Conservation (phyloP, 2,329 filamentous ascomycete genomes). For the Cercospora sp. region DNA sequence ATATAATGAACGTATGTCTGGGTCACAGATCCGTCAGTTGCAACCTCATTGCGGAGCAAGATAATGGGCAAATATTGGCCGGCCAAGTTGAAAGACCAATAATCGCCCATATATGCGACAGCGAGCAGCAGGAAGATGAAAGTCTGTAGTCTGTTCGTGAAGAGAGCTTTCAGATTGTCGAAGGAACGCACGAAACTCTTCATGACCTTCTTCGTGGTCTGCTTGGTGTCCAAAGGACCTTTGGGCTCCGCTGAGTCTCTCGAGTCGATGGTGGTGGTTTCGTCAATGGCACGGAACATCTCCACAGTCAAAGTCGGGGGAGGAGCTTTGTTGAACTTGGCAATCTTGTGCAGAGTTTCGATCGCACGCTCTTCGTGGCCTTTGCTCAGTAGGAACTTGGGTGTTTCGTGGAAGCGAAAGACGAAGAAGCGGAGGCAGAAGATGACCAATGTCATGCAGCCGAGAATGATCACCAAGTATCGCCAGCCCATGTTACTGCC, state of each 20-base stretch:
- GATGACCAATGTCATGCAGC: conserved; percentile 44
- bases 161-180: conserved; percentile 40
- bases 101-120: conserved; percentile 56
- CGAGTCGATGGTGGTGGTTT: conserved; percentile 28
- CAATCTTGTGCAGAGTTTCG: conserved; percentile 46
- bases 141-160: conserved; percentile 46
- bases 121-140: conserved; percentile 52
- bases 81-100: conserved; percentile 53
- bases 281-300: conserved; percentile 21
- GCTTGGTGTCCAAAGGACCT: neutral
- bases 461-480: conserved; percentile 45
- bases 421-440: conserved; percentile 58
- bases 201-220: conserved; percentile 13
- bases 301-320: conserved; percentile 43
- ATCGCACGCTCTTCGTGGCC: conserved; percentile 57
- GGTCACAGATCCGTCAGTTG: conserved; percentile 15
- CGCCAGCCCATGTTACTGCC: conserved; percentile 49
- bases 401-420: conserved; percentile 60
- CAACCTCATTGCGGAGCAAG: conserved; percentile 41
- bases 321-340: conserved; percentile 45
- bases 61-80: conserved; percentile 53
- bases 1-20: conserved; percentile 57
- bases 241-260: neutral
- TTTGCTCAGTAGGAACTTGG: conserved; percentile 59
- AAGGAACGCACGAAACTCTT: conserved; percentile 39